These are phyloP conservation scores for Boletus subparvulus DNA, from an alignment of 768 basidiomycete genomes.

Conservation along the genomic window DNA sequence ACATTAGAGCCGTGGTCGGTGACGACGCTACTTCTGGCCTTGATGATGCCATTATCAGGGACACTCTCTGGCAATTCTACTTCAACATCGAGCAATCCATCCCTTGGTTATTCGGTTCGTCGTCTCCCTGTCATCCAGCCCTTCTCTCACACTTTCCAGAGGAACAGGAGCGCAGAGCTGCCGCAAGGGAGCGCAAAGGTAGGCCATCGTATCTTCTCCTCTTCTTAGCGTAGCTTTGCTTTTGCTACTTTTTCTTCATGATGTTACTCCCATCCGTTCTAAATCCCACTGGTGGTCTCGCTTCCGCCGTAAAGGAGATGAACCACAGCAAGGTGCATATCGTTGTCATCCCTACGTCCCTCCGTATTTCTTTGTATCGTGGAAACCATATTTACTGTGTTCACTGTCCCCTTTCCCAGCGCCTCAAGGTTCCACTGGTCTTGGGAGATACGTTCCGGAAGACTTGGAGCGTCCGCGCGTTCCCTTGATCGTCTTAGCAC, in stretches of 20 bases:
- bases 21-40: constrained; percentile 62
- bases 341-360: constrained; percentile 27
- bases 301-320: constrained; percentile 36
- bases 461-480: constrained; percentile 45
- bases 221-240: constrained; percentile 36
- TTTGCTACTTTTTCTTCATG: constrained; percentile 34
- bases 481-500: constrained; percentile 61
- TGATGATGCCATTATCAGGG: constrained; percentile 71
- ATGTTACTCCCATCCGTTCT: constrained; percentile 28
- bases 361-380: constrained; percentile 16
- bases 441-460: constrained; percentile 23
- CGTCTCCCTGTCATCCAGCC: background rate
- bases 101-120: constrained; percentile 71
- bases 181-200: constrained; percentile 82
- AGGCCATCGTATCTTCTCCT: constrained; percentile 42
- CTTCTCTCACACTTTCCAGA: constrained; percentile 41
- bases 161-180: constrained; percentile 61
- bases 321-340: constrained; percentile 62
- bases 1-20: constrained; percentile 69
- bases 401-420: constrained; percentile 20
- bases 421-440: constrained; percentile 17
- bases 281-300: constrained; percentile 36
- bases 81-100: constrained; percentile 82
- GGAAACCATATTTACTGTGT: constrained; percentile 21
- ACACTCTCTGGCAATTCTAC: constrained; percentile 83